Evolutionary conservation across 805 yeast species (phyloP).

Genomic region (Ogataea henricii): DNA sequence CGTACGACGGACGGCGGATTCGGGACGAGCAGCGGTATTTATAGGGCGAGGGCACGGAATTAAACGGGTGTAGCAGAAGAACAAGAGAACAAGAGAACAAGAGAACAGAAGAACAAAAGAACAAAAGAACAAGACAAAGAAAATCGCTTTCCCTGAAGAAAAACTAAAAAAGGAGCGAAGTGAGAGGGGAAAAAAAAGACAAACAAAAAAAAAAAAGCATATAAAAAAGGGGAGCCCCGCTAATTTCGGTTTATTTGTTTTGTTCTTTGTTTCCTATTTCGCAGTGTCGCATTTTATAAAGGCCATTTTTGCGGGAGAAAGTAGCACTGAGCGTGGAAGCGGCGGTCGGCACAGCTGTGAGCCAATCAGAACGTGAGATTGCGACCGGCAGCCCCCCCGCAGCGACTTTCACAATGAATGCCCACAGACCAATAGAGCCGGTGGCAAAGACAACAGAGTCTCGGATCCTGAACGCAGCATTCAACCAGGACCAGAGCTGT

Average conservation of each 20-base stretch:
- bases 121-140: neutral
- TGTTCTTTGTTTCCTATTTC: slow-evolving; percentile 5
- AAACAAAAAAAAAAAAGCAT: slow-evolving; percentile 1
- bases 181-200: neutral
- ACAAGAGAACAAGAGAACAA: no score
- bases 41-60: neutral
- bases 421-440: slow-evolving; percentile 33
- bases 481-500: slow-evolving; percentile 90
- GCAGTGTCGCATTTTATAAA: neutral
- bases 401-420: slow-evolving; percentile 32
- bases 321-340: neutral
- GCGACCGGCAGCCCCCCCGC: neutral
- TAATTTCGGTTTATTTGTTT: neutral
- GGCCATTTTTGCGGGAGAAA: neutral
- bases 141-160: neutral
- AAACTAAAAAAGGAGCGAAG: slow-evolving; percentile 1
- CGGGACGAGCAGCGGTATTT: neutral
- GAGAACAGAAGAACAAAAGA: slow-evolving; percentile 2
- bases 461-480: slow-evolving; percentile 57
- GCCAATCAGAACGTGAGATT: neutral
- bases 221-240: neutral
- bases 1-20: neutral
- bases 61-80: neutral
- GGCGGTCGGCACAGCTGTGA: neutral
- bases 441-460: slow-evolving; percentile 28